Evolutionary conservation across 345 rosid species (phyloP), one percentile per base, ranked within the genome.

Genomic region (Eucalyptus sp.): DNA sequence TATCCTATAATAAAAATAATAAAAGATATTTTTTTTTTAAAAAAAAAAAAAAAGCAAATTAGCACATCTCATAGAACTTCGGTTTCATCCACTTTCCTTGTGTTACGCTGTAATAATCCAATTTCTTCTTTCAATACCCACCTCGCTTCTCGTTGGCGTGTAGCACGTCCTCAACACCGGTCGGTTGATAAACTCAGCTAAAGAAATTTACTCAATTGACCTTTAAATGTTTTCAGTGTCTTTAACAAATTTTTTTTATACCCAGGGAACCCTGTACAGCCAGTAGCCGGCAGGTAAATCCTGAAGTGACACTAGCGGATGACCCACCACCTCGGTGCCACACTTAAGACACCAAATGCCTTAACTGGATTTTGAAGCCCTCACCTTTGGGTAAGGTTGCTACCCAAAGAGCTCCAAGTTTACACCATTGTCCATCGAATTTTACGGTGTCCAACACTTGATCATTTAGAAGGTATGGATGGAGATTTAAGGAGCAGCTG

Each of bases 371-470:
- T 41, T 41, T 41, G 5, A 41, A 41, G 4, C 5, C 41, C 41
- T 41, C 41, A 41, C 41, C 5, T 41, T 41, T 41, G 41, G 41
- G 41, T 41, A 41, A 52, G 58, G 58, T 52, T 52, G 58, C 58
- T 3, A 52, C 0, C 10, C 58, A 18, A 0, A 7, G 5, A 52
- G 10, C 58, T 18, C 10, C 0, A 52, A 52, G 58, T 0, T 20
- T 52, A 52, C 0, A 3, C 0, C 0, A 52, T 7, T 52, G 10
- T 18, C 58, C 25, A 0, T 52, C 58, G 58, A 52, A 52, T 52
- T 52, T 18, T 7, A 7, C 10, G 10, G 58, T 52, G 58, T 52
- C 58, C 10, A 52, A 52, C 58, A 52, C 58, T 18, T 10, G 58
- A 52, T 52, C 25, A 52, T 52, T 18, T 18, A 3, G 10, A 52